Evolutionary conservation across 2,329 filamentous ascomycete genomes (phyloP).

Genomic region (Cytospora mali): DNA sequence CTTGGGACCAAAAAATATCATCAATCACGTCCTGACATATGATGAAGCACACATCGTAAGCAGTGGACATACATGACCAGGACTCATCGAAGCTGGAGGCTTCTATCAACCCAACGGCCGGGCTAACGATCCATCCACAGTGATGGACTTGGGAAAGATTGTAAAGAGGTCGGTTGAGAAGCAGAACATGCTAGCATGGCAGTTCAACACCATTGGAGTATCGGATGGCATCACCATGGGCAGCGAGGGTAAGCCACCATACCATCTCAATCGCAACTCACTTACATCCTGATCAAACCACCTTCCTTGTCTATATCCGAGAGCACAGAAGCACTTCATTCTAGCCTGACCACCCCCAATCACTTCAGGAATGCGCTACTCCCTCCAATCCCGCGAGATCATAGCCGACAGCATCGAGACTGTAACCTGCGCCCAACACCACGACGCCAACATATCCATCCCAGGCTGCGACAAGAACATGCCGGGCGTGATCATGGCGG

Average conservation of each 20-base stretch:
- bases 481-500: conserved; percentile 89
- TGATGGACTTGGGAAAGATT: conserved; percentile 84
- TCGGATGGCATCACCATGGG: conserved; percentile 96
- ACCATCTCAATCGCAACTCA: not conserved
- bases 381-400: conserved; percentile 84
- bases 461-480: conserved; percentile 98
- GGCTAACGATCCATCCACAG: conserved; percentile 45
- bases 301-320: too few relatives aligned
- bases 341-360: conserved; percentile 26
- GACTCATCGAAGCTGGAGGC: not conserved
- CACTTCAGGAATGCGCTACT: conserved; percentile 82
- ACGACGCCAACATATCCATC: conserved; percentile 91
- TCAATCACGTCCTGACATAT: conserved; percentile 24
- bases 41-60: conserved; percentile 52
- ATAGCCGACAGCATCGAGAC: conserved; percentile 95
- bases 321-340: too few relatives aligned
- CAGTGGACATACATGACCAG: conserved; percentile 20
- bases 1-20: not conserved
- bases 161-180: conserved; percentile 81
- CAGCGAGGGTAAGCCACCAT: conserved; percentile 67
- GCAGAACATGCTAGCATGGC: conserved; percentile 89
- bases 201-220: conserved; percentile 88
- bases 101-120: not conserved
- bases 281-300: too few relatives aligned
- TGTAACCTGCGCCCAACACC: conserved; percentile 86